Base-by-base conservation (phyloP, 371 early-diverging fungal species). In the Apophysomyces variabilis region DNA sequence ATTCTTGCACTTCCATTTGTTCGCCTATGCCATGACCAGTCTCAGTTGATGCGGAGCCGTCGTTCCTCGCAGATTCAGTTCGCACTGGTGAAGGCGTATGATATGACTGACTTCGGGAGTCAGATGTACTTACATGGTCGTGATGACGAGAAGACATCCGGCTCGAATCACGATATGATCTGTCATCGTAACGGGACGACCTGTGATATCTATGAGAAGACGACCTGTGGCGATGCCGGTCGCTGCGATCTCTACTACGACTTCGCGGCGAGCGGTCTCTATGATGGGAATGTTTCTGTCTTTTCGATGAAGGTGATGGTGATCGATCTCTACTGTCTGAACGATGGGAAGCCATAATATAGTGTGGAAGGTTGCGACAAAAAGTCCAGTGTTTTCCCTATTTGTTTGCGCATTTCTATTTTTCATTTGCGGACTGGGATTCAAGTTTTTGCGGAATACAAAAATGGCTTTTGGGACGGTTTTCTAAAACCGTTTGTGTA, bases 51-150 rank as follows among this genome's bases (percentile, higher is more conserved):
- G 62, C 71, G 68, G 68, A 66, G 66, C 71, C 71, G 68, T 71
- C 71, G 62, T 74, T 68, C 67, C 76, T 72, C 73, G 73, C 69
- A 67, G 72, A 69, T 69, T 75, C 75, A 69, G 43, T 61, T 44
- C 46, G 61, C 37, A 61, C 64, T 57, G 57, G 56, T 38, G 64
- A 54, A 64, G 56, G 56, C 43, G 64, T 65, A 65, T 54, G 60
- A 60, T 60, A 56, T 46, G 78, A 67, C 66, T 70, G 71, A 62
- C 68, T 75, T 61, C 78, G 68, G 65, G 75, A 70, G 69, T 75
- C 75, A 72, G 68, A 70, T 58, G 60, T 64, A 77, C 77, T 77
- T 77, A 77, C 77, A 77, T 77, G 67, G 66, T 77, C 77, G 72
- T 73, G 66, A 63, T 67, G 71, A 50, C 69, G 71, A 66, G 68